These are phyloP conservation scores for Diaporthe citrichinensis DNA, from an alignment of 2,329 filamentous ascomycete genomes.

Conservation along the genomic window DNA sequence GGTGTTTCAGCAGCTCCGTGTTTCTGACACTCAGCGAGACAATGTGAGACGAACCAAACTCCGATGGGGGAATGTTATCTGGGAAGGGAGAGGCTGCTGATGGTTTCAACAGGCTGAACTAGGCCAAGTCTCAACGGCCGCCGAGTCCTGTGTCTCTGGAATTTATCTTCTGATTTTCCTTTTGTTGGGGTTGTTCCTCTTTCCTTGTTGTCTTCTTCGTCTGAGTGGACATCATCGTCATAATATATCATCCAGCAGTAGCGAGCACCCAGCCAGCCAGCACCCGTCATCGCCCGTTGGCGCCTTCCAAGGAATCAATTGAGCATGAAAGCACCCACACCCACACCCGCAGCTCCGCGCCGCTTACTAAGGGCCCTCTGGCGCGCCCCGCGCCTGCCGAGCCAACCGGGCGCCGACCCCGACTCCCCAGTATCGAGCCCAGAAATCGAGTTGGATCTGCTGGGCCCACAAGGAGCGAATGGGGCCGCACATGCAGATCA, in stretches of 20 bases:
- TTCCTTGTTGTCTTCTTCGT: neutral
- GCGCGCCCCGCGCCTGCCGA: slow-evolving; percentile 18
- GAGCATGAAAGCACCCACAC: neutral
- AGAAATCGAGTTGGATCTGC: slow-evolving; percentile 37
- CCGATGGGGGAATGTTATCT: slow-evolving; percentile 1
- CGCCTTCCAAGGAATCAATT: neutral
- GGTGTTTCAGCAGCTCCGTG: slow-evolving; percentile 31
- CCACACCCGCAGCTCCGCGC: slow-evolving; percentile 13
- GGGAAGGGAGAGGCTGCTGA: neutral
- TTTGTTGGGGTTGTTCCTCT: neutral
- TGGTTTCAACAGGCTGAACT: slow-evolving; percentile 18
- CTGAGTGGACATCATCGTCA: neutral
- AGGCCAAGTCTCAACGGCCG: slow-evolving; percentile 1
- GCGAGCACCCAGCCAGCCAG: neutral
- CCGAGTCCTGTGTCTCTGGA: neutral
- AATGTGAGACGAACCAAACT: slow-evolving; percentile 26
- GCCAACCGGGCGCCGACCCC: slow-evolving; percentile 19
- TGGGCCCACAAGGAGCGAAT: slow-evolving; percentile 21
- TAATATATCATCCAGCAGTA: neutral
- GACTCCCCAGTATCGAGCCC: neutral
- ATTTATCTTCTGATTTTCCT: neutral
- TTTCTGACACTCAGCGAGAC: slow-evolving; percentile 24
- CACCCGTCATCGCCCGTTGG: neutral
- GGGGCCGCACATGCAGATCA: slow-evolving; percentile 11
- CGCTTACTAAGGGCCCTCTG: slow-evolving; percentile 36